These are phyloP conservation scores for Glonium stellatum DNA, from an alignment of 495 filamentous ascomycete genomes.

Conservation along the genomic window DNA sequence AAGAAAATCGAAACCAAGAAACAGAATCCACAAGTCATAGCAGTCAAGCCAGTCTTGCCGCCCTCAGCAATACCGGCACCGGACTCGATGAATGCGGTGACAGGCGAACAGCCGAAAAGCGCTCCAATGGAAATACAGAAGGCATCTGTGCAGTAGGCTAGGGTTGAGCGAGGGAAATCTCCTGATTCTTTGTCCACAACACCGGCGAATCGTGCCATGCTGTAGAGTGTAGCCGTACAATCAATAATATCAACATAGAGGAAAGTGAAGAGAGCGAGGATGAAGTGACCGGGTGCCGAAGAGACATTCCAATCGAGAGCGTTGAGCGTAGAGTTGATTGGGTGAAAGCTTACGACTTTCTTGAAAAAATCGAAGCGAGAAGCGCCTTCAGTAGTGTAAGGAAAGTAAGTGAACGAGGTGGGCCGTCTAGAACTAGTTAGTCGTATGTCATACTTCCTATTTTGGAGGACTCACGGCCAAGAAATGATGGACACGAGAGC, in stretches of 20 bases:
- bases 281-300: conserved; percentile 59
- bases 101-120: conserved; percentile 65
- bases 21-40: conserved; percentile 67
- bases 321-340: conserved; percentile 56
- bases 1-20: conserved; percentile 86
- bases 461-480: conserved; percentile 50
- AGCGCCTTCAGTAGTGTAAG: conserved; percentile 56
- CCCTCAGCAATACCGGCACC: conserved; percentile 81
- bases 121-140: conserved; percentile 70
- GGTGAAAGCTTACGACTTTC: conserved; percentile 72
- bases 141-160: conserved; percentile 76
- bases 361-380: conserved; percentile 73
- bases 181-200: conserved; percentile 64
- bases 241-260: conserved; percentile 82
- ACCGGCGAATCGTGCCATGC: conserved; percentile 75
- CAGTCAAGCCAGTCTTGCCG: conserved; percentile 71
- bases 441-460: not conserved
- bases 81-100: conserved; percentile 78
- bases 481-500: conserved; percentile 75
- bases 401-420: conserved; percentile 71
- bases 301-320: conserved; percentile 64
- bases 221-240: conserved; percentile 70
- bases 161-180: conserved; percentile 73
- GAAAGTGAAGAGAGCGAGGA: conserved; percentile 76
- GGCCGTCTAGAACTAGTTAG: conserved; percentile 36